A percentile compares a stretch with the other conserved stretches of the same genome.
Evolutionary conservation across 2,329 filamentous ascomycete species (phyloP).

Genomic region (Lachnum nothofagi): DNA sequence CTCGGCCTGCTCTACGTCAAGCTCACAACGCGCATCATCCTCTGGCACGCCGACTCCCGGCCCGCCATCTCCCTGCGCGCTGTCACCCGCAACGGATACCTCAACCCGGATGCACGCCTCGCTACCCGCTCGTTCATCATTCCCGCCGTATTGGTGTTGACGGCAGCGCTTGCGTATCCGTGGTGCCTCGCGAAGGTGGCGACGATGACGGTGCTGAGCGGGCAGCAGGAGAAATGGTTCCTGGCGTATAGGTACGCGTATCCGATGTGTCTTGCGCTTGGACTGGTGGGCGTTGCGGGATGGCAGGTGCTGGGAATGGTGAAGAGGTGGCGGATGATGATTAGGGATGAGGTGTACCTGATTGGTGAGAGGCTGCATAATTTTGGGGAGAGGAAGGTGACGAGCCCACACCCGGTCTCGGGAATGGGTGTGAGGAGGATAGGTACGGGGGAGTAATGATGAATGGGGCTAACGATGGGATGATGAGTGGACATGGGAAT

Average conservation of each 20-base stretch:
- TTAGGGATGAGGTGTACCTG: conserved; percentile 91
- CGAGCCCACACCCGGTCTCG: conserved; percentile 8
- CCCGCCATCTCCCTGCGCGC: conserved; percentile 69
- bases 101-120: conserved; percentile 71
- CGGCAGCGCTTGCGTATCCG: conserved; percentile 59
- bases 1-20: conserved; percentile 87
- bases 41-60: conserved; percentile 64
- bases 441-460: no score
- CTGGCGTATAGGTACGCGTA: conserved; percentile 64
- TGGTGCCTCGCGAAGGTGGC: conserved; percentile 51
- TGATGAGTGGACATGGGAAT: no score
- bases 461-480: no score
- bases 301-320: conserved; percentile 58
- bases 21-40: conserved; percentile 64
- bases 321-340: conserved; percentile 70
- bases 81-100: conserved; percentile 68
- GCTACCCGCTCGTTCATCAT: conserved; percentile 84
- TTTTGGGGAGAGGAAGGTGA: conserved; percentile 55
- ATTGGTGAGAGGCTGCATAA: conserved; percentile 95
- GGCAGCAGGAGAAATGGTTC: conserved; percentile 24
- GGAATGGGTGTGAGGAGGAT: conserved; percentile 25
- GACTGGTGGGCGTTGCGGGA: conserved; percentile 43
- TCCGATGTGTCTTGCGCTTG: conserved; percentile 47
- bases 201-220: conserved; percentile 37
- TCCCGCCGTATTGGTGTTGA: conserved; percentile 61